Conservation (phyloP, 2,329 filamentous ascomycete species). For the Trichoderma simmonsii region DNA sequence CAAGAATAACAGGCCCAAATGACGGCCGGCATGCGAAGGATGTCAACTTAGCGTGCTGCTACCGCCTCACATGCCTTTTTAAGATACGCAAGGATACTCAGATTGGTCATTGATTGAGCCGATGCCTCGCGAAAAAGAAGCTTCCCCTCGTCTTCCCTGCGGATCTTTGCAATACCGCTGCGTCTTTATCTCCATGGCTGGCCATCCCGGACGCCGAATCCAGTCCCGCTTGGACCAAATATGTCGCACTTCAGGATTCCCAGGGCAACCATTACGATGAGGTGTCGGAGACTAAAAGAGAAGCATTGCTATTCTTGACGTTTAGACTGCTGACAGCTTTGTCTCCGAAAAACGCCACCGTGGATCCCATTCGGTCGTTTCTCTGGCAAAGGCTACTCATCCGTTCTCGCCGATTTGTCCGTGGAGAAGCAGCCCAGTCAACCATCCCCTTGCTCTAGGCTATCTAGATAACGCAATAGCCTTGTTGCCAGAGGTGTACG, state of each 20-base stretch:
- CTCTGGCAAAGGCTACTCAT: neutral
- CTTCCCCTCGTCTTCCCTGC: neutral
- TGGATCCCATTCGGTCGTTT: neutral
- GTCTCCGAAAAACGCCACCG: neutral
- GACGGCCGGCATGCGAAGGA: neutral
- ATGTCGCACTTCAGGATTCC: neutral
- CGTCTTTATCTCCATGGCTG: neutral
- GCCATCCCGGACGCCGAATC: neutral
- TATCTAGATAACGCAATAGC: neutral
- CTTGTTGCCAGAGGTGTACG: neutral
- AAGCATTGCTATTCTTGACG: neutral
- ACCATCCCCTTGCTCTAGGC: neutral
- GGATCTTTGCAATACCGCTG: neutral
- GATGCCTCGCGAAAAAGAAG: neutral
- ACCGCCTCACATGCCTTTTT: neutral
- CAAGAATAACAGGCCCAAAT: neutral
- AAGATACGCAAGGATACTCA: neutral
- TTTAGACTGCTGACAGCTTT: neutral
- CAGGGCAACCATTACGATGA: neutral
- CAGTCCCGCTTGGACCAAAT: neutral
- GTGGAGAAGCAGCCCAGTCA: neutral
- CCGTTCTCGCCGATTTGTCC: neutral
- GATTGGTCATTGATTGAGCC: neutral
- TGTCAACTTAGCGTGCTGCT: neutral
- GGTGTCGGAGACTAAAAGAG: neutral